Base-by-base conservation (phyloP, 2,329 filamentous ascomycete species). In the Anisogramma anomala region DNA sequence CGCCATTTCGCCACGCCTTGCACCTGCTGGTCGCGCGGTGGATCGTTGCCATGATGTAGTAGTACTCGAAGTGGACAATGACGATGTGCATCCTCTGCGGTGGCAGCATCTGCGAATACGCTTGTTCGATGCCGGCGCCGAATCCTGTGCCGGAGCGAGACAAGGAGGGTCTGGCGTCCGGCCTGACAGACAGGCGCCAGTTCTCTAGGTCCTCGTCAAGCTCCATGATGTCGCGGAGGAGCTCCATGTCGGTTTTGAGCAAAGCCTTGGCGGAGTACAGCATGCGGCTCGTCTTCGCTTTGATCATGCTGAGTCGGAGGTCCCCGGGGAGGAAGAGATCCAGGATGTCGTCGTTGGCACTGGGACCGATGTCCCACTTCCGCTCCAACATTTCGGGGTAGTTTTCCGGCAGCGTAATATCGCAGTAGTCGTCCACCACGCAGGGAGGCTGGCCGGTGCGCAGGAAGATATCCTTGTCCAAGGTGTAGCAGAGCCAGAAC, bases 381-480 rank as follows among this genome's bases (percentile, higher is more conserved):
- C 23, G n/a, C n/a, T 15, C 13, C 3, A 37, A 1, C 4, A 55
- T 47, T 3, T 30, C 17, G 14, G 26, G 22, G 46, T 66, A 66
- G 2, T 54, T 55, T 0, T 59, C 55, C 0, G 71, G 69, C 3
- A 74, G 54, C 0, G 66, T 65, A 11, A 74, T 55, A 48, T 74
- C 69, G 47, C 71, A 74, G 40, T 71, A 65, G 13, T 69, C 65
- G 38, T 73, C 69, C 3, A 57, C 53, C 15, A 74, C 65, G 1
- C 61, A 54, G 1, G 71, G 71, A 0, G 71, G 71, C 35, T 72
- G 69, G 0, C 71, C 69, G 0, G 65, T 70, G 3, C 72, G 64
- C 0, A 77, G 56, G 0, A 68, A 58, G 10, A 74, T 59, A n/a
- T 76, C 72, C 45, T 73, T 76, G 48, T 77, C 72, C 8, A 72